Percentiles rank a stretch among this genome's conserved stretches.
Conservation (phyloP, 2,329 filamentous ascomycete species). For the Alternaria consortialis region DNA sequence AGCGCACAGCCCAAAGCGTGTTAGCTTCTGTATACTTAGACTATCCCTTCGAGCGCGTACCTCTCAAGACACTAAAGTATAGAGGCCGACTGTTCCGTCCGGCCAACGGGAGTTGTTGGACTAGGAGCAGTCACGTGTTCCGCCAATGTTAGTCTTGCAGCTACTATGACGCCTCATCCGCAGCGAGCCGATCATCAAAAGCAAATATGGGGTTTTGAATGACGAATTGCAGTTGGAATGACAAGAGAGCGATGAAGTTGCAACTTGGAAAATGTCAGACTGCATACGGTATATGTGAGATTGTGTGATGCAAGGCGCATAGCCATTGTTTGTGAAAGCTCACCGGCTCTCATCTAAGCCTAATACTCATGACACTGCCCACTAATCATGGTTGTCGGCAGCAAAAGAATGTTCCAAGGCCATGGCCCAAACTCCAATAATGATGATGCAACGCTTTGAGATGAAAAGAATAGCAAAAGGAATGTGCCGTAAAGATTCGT, state of each 20-base stretch:
- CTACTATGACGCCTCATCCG: background rate
- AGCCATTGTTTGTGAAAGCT: background rate
- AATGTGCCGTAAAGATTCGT: conserved; percentile 3
- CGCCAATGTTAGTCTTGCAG: background rate
- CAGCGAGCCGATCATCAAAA: background rate
- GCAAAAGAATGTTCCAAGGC: background rate
- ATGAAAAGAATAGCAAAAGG: background rate
- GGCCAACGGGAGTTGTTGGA: background rate
- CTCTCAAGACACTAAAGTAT: background rate
- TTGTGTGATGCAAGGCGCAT: background rate
- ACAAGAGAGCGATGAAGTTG: background rate
- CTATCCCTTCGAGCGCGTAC: background rate
- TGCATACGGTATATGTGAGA: background rate
- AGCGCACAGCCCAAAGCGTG: background rate
- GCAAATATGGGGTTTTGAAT: background rate
- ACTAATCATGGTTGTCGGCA: background rate
- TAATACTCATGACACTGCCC: background rate
- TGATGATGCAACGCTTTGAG: conserved; percentile 10
- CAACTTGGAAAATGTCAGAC: background rate
- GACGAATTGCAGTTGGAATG: background rate
- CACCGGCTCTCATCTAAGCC: background rate
- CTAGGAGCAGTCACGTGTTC: background rate
- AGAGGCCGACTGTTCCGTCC: background rate
- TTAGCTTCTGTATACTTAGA: background rate
- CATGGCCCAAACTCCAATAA: conserved; percentile 3